Evolutionary conservation across 176 grass and related monocot genomes (phyloP).

Genomic region (Eleusine indica): DNA sequence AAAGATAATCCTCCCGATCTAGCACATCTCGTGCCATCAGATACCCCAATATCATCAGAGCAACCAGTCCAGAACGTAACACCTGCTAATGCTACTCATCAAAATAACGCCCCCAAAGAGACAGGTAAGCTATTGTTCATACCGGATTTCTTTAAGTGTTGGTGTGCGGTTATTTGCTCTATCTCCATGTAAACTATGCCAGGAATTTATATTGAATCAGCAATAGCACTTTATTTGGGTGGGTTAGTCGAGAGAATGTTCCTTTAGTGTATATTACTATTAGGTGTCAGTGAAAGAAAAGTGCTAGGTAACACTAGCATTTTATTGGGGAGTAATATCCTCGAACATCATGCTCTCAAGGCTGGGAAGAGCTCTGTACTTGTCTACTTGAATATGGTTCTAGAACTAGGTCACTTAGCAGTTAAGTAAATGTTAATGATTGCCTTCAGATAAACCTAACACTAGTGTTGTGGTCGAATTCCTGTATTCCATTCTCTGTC

Average conservation of each 20-base stretch:
- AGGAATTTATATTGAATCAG: constrained; percentile 12
- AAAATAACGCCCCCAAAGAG: constrained; percentile 49
- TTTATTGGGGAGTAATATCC: constrained; percentile 21
- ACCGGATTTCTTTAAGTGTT: constrained; percentile 17
- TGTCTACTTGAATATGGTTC: not conserved
- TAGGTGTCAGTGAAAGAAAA: not conserved
- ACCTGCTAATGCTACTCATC: constrained; percentile 46
- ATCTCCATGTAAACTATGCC: not conserved
- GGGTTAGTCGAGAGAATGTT: not conserved
- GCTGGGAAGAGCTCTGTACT: not conserved
- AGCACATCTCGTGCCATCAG: constrained; percentile 71
- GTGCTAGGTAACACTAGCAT: constrained; percentile 13
- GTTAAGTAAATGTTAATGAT: constrained; percentile 4
- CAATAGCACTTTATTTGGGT: constrained; percentile 8
- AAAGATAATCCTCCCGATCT: constrained; percentile 96
- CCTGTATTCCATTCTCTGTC: not conserved
- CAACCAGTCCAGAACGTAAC: constrained; percentile 43
- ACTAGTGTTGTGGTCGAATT: not conserved
- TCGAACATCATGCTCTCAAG: not conserved
- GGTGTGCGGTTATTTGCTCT: constrained; percentile 11
- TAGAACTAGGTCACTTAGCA: constrained; percentile 2
- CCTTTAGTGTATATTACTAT: constrained; percentile 19
- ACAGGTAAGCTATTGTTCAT: constrained; percentile 49
- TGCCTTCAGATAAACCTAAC: constrained; percentile 6
- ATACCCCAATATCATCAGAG: constrained; percentile 41